Base-by-base conservation (phyloP, 495 filamentous ascomycete species). In the Penicillium roqueforti region DNA sequence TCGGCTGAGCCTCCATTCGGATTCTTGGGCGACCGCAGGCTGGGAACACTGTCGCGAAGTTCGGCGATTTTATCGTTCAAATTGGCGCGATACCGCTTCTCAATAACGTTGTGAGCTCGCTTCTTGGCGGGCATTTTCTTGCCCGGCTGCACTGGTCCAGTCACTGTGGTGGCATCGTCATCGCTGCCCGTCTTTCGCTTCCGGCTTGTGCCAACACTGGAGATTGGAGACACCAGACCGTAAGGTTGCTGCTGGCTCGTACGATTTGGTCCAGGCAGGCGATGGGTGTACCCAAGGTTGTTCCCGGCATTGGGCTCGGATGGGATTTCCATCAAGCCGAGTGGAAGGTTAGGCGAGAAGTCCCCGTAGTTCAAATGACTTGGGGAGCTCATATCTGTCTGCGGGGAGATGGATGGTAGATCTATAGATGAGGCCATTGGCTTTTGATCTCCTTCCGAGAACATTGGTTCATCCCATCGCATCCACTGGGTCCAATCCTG, bases 1-100 rank as follows among this genome's bases (percentile, higher is more conserved):
- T 84, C 80, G 3, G 81, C 79, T 0, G 86, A 85, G 49, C 83
- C 85, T 13, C 87, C 87, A 45, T 68, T 63, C 39, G 75, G 76
- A 58, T 77, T 85, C 70, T 87, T 89, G 19, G 80, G 81, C 76
- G 88, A 81, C 29, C 91, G 82, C 28, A 97, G 75, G 63, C 87
- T 91, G 1, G 92, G 92, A 6, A 98, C 88, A 63, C 88, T 91
- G 66, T 95, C 89, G 60, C 91, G 78, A 47, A 98, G 73, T 41
- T 90, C 91, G 47, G 89, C 86, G 59, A 98, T 97, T 73, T 96
- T 98, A 58, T 96, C 92, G 58, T 97, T 97, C 48, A 98, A 74
- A 63, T 98, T 98, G 18, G 87, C 95, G 54, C 92, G 85, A 68
- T 98, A 98, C 52, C 92, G 79, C 74, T 96, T 96, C 70, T 98